Percentiles rank a stretch among this genome's conserved stretches.
phyloP scores from a whole-genome alignment of 2,329 filamentous ascomycete species.

The Apiospora rasikravindrae region DNA sequence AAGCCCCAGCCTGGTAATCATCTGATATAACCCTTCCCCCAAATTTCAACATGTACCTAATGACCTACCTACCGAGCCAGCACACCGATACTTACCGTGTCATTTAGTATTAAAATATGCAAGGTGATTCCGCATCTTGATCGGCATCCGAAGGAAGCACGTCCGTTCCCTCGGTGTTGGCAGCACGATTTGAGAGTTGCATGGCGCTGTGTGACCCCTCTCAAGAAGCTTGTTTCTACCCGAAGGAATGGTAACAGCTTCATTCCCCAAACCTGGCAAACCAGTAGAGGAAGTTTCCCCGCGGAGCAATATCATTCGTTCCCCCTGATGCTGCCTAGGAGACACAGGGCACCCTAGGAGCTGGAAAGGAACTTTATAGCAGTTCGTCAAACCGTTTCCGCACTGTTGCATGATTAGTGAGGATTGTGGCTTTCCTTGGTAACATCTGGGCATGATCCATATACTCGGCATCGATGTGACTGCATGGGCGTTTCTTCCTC shows the following conservation, averaged over 20 bases:
- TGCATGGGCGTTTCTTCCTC: not conserved
- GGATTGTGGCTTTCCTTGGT: not conserved
- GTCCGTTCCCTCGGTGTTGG: not conserved
- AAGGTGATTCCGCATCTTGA: not conserved
- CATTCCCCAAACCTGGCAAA: not conserved
- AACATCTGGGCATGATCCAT: not conserved
- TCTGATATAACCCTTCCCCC: not conserved
- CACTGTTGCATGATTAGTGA: not conserved
- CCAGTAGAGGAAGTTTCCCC: not conserved
- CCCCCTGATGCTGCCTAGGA: not conserved
- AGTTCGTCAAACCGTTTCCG: not conserved
- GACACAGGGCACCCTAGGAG: not conserved
- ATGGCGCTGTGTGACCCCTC: not conserved
- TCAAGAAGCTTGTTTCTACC: not conserved
- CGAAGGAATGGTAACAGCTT: not conserved
- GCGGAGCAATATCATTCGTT: not conserved
- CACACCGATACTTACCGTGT: not conserved
- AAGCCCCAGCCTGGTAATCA: not conserved
- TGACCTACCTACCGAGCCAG: not conserved
- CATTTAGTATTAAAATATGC: not conserved
- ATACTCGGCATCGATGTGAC: not conserved
- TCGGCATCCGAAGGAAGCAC: not conserved
- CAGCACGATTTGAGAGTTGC: not conserved
- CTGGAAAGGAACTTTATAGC: not conserved
- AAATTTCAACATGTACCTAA: not conserved